phyloP scores from a whole-genome alignment of 495 filamentous ascomycete species.

The Rusavskia elegans region DNA sequence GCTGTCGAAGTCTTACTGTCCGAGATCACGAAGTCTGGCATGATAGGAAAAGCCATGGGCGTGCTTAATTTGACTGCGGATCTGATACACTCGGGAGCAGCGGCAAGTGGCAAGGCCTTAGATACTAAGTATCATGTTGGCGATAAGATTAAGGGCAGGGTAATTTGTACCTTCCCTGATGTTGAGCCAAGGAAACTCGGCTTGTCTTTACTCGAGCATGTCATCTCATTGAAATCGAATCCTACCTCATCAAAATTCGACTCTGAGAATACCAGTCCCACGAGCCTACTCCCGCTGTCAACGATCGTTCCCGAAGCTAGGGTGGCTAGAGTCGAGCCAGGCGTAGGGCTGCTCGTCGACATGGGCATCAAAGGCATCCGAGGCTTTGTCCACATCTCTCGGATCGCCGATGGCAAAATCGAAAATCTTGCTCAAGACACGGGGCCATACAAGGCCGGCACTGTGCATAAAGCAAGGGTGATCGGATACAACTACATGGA shows the following conservation, averaged over 20 bases:
- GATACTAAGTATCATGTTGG: slow-evolving; percentile 62
- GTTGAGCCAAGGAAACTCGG: slow-evolving; percentile 69
- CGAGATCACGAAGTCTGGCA: slow-evolving; percentile 42
- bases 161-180: slow-evolving; percentile 70
- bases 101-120: slow-evolving; percentile 45
- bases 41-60: slow-evolving; percentile 83
- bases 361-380: slow-evolving; percentile 54
- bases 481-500: slow-evolving; percentile 78
- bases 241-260: slow-evolving; percentile 10
- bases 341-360: slow-evolving; percentile 66
- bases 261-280: slow-evolving; percentile 28
- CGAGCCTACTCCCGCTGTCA: slow-evolving; percentile 49
- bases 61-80: slow-evolving; percentile 80
- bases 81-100: slow-evolving; percentile 65
- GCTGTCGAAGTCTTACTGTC: slow-evolving; percentile 74
- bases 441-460: slow-evolving; percentile 61
- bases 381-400: slow-evolving; percentile 88
- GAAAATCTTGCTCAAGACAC: slow-evolving; percentile 59
- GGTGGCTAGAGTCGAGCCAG: slow-evolving; percentile 59
- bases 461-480: slow-evolving; percentile 63
- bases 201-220: slow-evolving; percentile 71
- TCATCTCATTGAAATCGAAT: slow-evolving; percentile 47
- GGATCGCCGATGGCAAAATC: slow-evolving; percentile 70
- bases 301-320: slow-evolving; percentile 60
- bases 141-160: slow-evolving; percentile 67